phyloP scores from a whole-genome alignment of 116 monocot species.

The Thalassia testudinum region DNA sequence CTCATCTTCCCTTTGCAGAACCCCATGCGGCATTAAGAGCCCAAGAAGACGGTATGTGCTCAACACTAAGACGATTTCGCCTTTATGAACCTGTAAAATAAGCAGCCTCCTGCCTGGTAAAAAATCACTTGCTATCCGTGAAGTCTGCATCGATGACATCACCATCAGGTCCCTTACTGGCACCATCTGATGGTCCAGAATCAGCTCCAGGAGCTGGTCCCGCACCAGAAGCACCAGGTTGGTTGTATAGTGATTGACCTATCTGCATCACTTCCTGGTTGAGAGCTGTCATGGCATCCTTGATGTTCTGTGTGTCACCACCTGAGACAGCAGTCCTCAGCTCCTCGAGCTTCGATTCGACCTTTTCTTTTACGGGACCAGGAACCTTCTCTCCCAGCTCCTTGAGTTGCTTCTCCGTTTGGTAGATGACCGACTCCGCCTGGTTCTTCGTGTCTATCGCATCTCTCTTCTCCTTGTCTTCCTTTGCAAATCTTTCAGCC shows the following conservation, averaged over 20 bases:
- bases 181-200: slow-evolving; percentile 13
- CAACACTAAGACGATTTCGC: too few relatives aligned
- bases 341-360: slow-evolving; percentile 65
- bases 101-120: too few relatives aligned
- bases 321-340: slow-evolving; percentile 61
- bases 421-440: slow-evolving; percentile 84
- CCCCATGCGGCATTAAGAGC: too few relatives aligned
- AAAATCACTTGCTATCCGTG: slow-evolving; percentile 71
- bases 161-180: slow-evolving; percentile 31
- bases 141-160: slow-evolving; percentile 99
- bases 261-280: slow-evolving; percentile 98
- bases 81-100: too few relatives aligned
- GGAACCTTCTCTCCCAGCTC: slow-evolving; percentile 86
- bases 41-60: too few relatives aligned
- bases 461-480: slow-evolving; percentile 97
- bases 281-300: slow-evolving; percentile 81
- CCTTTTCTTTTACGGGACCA: slow-evolving; percentile 68
- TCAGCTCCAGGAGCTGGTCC: slow-evolving; percentile 26
- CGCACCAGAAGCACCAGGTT: slow-evolving; percentile 46
- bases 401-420: slow-evolving; percentile 92
- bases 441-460: slow-evolving; percentile 97
- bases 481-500: slow-evolving; percentile 86
- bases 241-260: slow-evolving; percentile 88
- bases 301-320: slow-evolving; percentile 58
- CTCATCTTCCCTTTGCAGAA: too few relatives aligned